Conservation (phyloP, 768 basidiomycete species). For the Porphyrellus cyaneotinctus region DNA sequence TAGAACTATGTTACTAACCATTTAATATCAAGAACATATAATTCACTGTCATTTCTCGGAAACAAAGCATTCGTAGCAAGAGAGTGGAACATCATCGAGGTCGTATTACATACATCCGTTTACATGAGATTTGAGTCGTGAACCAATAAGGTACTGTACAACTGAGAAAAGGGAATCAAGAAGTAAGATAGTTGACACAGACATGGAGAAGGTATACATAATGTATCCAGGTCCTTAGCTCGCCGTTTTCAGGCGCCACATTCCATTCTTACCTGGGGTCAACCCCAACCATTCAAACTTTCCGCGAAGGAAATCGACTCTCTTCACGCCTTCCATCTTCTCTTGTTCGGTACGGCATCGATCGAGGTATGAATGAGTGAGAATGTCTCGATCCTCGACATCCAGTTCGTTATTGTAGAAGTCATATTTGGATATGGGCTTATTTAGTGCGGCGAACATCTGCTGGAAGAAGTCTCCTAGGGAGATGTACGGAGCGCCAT, state of each 20-base stretch:
- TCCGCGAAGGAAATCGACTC: slow-evolving; percentile 59
- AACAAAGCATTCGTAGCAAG: not conserved
- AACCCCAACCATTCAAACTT: slow-evolving; percentile 53
- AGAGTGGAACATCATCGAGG: not conserved
- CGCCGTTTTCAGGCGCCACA: slow-evolving; percentile 64
- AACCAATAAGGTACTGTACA: not conserved
- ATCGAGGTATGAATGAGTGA: slow-evolving; percentile 42
- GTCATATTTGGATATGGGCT: slow-evolving; percentile 47
- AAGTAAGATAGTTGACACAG: not conserved
- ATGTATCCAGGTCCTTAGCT: slow-evolving; percentile 21
- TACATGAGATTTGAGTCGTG: not conserved
- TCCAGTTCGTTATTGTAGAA: slow-evolving; percentile 58
- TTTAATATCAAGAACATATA: not conserved
- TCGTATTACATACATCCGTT: slow-evolving; percentile 2
- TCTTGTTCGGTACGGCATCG: slow-evolving; percentile 39
- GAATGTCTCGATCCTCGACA: slow-evolving; percentile 38
- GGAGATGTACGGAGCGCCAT: slow-evolving; percentile 49
- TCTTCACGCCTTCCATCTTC: slow-evolving; percentile 43
- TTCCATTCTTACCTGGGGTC: slow-evolving; percentile 48
- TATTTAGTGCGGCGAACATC: slow-evolving; percentile 41
- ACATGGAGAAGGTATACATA: not conserved
- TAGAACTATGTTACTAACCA: not conserved
- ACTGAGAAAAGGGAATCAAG: slow-evolving; percentile 1
- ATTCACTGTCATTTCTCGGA: not conserved
- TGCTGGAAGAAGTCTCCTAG: slow-evolving; percentile 51